Evolutionary conservation across 352 stramenopile species (phyloP), one percentile per base, ranked within the genome.

Genomic region (Globisporangium ultimum): DNA sequence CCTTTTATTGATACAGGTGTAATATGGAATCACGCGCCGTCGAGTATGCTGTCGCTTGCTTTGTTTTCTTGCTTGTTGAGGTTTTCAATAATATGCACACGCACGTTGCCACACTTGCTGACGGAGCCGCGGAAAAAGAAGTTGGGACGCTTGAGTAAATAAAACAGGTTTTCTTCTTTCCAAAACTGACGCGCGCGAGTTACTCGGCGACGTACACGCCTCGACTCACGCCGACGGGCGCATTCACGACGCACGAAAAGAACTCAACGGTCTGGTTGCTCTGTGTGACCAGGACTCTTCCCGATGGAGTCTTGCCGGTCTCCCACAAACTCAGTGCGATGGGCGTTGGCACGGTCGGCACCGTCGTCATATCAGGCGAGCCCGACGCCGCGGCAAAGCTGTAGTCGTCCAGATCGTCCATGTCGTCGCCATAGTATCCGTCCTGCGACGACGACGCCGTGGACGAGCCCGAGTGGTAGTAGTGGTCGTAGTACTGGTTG

Each of bases 241-340:
- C 80, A 46, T 94, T 94, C 14, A 87, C 79, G n/a, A 75, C 78
- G 59, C 79, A 80, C 22, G 80, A 88, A 65, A 92, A 94, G 62
- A 94, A 89, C 71, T 94, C 84, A 64, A 94, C 72, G 40, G 84
- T 92, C 70, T 94, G 84, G 66, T 94, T 90, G 48, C 82, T 70
- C 8, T 76, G 71, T 28, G 84, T 92, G 14, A 92, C 68, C 58
- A 92, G 70, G 36, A 94, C 83, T 68, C 80, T 67, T 38, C 84
- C 84, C 3, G 79, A 89, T 41, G 84, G 84, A 66, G 78, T 94
- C 72, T 91, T 91, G 55, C 78, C 80, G 22, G 69, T 63, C 60
- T 94, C 84, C 63, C 89, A 94, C n/a, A 71, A 73, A 18, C 80
- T 89, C 48, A 94, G 70, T 53, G 71, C 76, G 0, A 84, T 64